Evolutionary conservation across 108 stramenopile genomes (phyloP).

Genomic region (Epithemia pelagica): DNA sequence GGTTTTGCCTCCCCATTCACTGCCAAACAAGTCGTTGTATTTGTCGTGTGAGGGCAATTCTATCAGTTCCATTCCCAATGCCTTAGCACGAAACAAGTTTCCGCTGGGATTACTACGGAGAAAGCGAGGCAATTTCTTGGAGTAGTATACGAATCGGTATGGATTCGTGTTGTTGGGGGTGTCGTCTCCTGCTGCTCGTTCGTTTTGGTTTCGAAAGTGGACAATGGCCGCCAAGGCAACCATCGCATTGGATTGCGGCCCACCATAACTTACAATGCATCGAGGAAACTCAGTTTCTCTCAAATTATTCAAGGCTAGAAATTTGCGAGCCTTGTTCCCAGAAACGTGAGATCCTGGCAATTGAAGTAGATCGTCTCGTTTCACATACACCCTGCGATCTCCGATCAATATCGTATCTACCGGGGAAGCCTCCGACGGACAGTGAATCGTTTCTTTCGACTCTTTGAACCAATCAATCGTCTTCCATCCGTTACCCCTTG

Average conservation of each 20-base stretch:
- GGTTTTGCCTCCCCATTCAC: conserved; percentile 46
- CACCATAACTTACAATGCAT: conserved; percentile 84
- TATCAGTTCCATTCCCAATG: conserved; percentile 79
- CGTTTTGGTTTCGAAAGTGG: conserved; percentile 46
- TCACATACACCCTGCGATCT: conserved; percentile 56
- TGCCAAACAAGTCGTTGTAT: conserved; percentile 65
- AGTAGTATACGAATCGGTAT: conserved; percentile 74
- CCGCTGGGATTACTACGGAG: conserved; percentile 75
- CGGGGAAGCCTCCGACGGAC: too few species aligned
- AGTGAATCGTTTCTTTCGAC: too few species aligned
- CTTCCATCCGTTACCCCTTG: neutral
- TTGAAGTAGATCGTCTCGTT: conserved; percentile 68
- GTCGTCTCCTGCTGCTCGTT: conserved; percentile 11
- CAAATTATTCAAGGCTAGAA: conserved; percentile 53
- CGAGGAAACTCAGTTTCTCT: conserved; percentile 50
- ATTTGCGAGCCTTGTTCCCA: conserved; percentile 84
- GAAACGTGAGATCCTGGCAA: conserved; percentile 54
- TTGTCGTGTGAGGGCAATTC: conserved; percentile 54
- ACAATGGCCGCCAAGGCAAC: conserved; percentile 84
- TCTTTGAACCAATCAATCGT: neutral
- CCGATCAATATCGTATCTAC: conserved; percentile 48
- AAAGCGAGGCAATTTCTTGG: conserved; percentile 83
- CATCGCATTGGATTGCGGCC: conserved; percentile 92
- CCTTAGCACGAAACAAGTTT: conserved; percentile 70
- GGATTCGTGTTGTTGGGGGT: neutral